These are phyloP conservation scores for Ampelocalamus luodianensis DNA, from an alignment of 176 grass and related monocot species.

Conservation along the genomic window DNA sequence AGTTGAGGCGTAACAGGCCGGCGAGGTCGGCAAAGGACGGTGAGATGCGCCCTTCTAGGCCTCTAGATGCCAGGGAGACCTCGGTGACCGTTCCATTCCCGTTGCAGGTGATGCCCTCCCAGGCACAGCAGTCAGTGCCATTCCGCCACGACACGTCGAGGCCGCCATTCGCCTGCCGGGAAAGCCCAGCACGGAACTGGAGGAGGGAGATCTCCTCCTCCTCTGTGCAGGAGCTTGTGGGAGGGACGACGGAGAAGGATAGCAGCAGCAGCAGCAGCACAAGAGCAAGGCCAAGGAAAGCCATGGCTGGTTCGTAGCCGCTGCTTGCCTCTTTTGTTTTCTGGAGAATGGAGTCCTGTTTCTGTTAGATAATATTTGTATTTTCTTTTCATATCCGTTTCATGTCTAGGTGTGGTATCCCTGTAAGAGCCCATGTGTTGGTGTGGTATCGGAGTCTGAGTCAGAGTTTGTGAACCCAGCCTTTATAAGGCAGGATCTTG, in stretches of 20 bases:
- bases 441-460: too few relatives aligned
- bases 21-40: slow-evolving; percentile 43
- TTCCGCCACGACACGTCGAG: slow-evolving; percentile 23
- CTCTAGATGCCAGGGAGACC: slow-evolving; percentile 38
- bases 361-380: too few relatives aligned
- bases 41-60: slow-evolving; percentile 44
- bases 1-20: slow-evolving; percentile 5
- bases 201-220: too few relatives aligned
- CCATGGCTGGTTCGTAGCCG: too few relatives aligned
- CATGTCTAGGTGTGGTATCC: too few relatives aligned
- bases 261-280: slow-evolving; percentile 1
- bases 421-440: too few relatives aligned
- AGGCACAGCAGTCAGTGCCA: slow-evolving; percentile 39
- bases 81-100: neutral
- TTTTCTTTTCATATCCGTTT: too few relatives aligned
- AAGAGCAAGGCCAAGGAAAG: neutral
- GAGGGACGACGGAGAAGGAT: neutral
- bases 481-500: too few relatives aligned
- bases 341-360: too few relatives aligned
- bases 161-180: neutral
- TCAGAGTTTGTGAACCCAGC: too few relatives aligned
- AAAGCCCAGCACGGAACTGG: slow-evolving; percentile 39
- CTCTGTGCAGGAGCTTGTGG: neutral
- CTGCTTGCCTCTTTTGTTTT: too few relatives aligned
- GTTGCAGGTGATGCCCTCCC: slow-evolving; percentile 53